Base-by-base conservation (phyloP, 495 filamentous ascomycete species). In the Arthonia radiata region DNA sequence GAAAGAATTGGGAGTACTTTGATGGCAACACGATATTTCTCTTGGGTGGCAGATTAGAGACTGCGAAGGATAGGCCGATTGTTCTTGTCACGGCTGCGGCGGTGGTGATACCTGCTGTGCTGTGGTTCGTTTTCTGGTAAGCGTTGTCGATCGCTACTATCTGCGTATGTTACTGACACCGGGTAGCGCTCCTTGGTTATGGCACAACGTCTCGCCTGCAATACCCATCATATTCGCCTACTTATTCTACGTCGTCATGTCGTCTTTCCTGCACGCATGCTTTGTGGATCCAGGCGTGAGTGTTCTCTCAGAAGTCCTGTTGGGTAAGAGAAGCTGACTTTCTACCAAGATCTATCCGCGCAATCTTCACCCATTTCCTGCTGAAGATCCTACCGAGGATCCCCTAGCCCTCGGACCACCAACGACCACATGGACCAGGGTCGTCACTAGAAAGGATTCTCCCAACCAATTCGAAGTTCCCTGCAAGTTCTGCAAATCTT, bases 401-500 rank as follows among this genome's bases (percentile, higher is more conserved):
- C 76, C 81, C 4, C 52, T 86, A 22, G 53, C 67, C 17, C 44
- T 86, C 21, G 80, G 74, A 2, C 86, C 83, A 15, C 68, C 80
- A 9, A 78, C 68, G 1, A 92, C 74, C 29, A 73, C 80, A 36
- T 97, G 86, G 86, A 71, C 74, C 3, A 65, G 82, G 51, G 71
- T 93, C 31, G 75, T 78, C 34, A 71, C 81, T 4, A 57, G 72
- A 12, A 71, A 62, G 5, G 66, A 70, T 4, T 52, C 53, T 8
- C 68, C 69, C 13, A 71, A 76, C 5, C 78, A 77, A 5, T 90
- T 97, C 73, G 86, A 94, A 42, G 82, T 97, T 11, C 86, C 86
- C 0, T 79, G 78, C 31, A 97, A 97, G 47, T 93, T 86, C 47
- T 97, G 86, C 57, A 89, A 80, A 44, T 83, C 79, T 6, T 97